These are phyloP conservation scores for Lodderomyces elongisporus DNA, from an alignment of 1,139 yeast genomes.

Conservation along the genomic window DNA sequence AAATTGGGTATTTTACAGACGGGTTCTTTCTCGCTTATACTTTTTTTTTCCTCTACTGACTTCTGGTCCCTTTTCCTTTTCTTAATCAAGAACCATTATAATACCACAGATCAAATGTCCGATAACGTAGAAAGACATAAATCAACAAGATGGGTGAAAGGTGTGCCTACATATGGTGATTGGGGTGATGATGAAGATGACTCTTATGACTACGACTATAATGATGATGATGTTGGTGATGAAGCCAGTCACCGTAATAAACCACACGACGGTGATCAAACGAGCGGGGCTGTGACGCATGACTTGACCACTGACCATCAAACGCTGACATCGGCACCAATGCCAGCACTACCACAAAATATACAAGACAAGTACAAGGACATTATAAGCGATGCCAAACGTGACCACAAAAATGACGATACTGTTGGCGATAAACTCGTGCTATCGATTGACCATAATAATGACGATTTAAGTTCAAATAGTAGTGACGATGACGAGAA, in stretches of 20 bases:
- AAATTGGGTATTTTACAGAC: too few species aligned
- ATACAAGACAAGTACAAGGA: not conserved
- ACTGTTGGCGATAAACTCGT: too few species aligned
- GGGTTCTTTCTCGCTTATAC: too few species aligned
- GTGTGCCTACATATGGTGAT: constrained; percentile 53
- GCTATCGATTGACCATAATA: constrained; percentile 28
- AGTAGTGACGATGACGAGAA: constrained; percentile 16
- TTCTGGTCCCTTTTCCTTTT: too few species aligned
- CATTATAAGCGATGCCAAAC: not conserved
- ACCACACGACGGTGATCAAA: not conserved
- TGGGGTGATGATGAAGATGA: constrained; percentile 44
- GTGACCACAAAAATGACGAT: too few species aligned
- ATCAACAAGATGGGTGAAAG: constrained; percentile 60
- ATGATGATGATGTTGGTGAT: constrained; percentile 4
- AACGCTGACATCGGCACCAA: constrained; percentile 1
- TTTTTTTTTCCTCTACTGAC: too few species aligned
- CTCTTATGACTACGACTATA: constrained; percentile 8
- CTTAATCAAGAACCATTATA: too few species aligned
- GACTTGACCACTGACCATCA: constrained; percentile 15
- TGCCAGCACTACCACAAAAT: constrained; percentile 7
- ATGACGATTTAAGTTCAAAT: constrained; percentile 1
- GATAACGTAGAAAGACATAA: constrained; percentile 51
- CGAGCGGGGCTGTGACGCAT: constrained; percentile 6
- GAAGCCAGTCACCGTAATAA: too few species aligned
- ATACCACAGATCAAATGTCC: constrained; percentile 25